Conservation (phyloP, 495 filamentous ascomycete species). For the Choiromyces venosus region DNA sequence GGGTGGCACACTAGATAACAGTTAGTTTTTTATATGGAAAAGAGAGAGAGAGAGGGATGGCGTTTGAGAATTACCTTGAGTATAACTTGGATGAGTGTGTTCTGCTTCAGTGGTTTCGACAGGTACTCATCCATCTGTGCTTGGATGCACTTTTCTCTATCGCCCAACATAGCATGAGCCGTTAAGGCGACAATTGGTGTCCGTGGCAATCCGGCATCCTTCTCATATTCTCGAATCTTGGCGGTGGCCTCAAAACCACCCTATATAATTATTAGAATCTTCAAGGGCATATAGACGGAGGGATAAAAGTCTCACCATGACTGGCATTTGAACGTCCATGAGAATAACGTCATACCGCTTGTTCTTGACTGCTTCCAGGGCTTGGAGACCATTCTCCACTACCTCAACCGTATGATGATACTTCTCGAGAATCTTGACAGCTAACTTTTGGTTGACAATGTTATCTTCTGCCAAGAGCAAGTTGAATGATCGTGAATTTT, state of each 20-base stretch:
- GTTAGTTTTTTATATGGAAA: constrained; percentile 21
- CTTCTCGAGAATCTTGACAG: constrained; percentile 95
- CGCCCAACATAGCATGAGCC: constrained; percentile 98
- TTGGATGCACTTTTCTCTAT: constrained; percentile 95
- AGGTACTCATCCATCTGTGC: constrained; percentile 99
- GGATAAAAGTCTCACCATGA: constrained; percentile 62
- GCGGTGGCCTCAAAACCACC: constrained; percentile 97
- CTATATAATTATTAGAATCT: constrained; percentile 43
- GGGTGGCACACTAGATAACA: constrained; percentile 61
- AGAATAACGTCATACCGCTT: constrained; percentile 93
- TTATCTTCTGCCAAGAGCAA: constrained; percentile 97
- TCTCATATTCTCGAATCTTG: constrained; percentile 93
- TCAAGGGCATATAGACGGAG: constrained; percentile 4
- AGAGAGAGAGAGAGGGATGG: too few relatives aligned
- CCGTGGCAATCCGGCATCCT: constrained; percentile 64
- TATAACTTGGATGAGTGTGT: constrained; percentile 97
- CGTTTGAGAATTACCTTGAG: constrained; percentile 55
- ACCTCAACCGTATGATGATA: constrained; percentile 96
- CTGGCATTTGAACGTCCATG: constrained; percentile 99
- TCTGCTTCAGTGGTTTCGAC: constrained; percentile 95
- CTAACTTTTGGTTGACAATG: constrained; percentile 90
- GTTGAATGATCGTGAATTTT: constrained; percentile 92
- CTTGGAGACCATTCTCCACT: constrained; percentile 89
- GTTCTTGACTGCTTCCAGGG: constrained; percentile 79
- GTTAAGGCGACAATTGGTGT: constrained; percentile 97